Evolutionary conservation across 1,139 yeast genomes (phyloP), one percentile per base, ranked within the genome.

Genomic region (Taphrina populina): DNA sequence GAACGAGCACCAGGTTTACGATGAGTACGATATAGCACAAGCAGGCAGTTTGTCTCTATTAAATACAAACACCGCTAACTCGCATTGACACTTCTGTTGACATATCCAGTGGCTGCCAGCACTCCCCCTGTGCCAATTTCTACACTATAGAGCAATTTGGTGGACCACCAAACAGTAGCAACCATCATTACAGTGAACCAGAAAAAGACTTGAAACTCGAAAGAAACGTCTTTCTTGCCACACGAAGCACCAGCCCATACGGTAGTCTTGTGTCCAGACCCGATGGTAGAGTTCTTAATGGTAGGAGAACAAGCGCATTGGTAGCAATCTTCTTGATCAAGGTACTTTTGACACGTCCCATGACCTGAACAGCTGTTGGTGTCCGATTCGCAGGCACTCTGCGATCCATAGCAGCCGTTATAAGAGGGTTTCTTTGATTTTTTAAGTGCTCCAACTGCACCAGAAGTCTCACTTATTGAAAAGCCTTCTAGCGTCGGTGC

Each of bases 201-300:
- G 61, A 83, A 75, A 62, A 84, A 75, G 63, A 84, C 73, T 64
- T 83, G 79, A 59, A 84, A 81, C 67, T 79, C 80, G 1, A 78
- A 73, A 39, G 83, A 76, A 58, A 83, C 75, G 64, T 84, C 88
- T 65, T 74, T 75, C 73, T 83, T 82, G 61, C 77, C 72, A 67
- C 90, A 84, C 59, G 80, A 79, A 57, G 64, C 67, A 27, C 90
- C 92, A 2, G 81, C 76, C 86, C 88, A 84, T 58, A 71, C 69
- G 43, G 82, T 79, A 23, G 88, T 82, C 63, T 64, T 64, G 62
- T 73, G 73, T 52, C 58, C 58, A 2, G 45, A 29, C 19, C 39
- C 55, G 60, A 71, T 72, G 17, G 73, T 70, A 30, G 69, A 68
- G 37, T 72, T 69, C 65, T 79, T 72, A 58, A 68, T 71, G 13